A percentile compares a stretch with the other conserved stretches of the same genome.
Conservation (phyloP, 148 eudicot genomes). For the Chenopodium formosanum region DNA sequence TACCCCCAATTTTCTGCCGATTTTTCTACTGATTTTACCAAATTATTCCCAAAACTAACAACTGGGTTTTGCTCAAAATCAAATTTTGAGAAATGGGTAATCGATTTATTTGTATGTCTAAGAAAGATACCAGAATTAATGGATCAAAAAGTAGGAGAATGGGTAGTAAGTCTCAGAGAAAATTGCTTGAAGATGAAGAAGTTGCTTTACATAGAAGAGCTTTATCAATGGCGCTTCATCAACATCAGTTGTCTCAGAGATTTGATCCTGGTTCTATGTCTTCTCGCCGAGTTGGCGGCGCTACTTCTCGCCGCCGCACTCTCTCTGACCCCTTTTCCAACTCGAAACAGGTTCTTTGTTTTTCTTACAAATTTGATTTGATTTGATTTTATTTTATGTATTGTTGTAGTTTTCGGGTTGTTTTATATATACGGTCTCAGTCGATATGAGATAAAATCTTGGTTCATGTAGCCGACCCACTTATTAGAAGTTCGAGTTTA, state of each 20-base stretch:
- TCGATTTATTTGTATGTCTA: slow-evolving; percentile 61
- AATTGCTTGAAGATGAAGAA: slow-evolving; percentile 66
- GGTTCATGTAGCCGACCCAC: too few relatives aligned
- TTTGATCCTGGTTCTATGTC: slow-evolving; percentile 83
- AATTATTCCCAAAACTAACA: not conserved
- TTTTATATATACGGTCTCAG: too few relatives aligned
- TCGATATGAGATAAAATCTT: too few relatives aligned
- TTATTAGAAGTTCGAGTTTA: too few relatives aligned
- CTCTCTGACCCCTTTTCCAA: slow-evolving; percentile 49
- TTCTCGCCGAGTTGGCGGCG: slow-evolving; percentile 70
- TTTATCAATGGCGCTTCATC: slow-evolving; percentile 84
- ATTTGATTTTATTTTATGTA: not conserved
- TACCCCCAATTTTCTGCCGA: not conserved
- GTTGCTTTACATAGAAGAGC: slow-evolving; percentile 78
- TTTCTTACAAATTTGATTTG: not conserved
- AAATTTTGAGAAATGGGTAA: slow-evolving; percentile 56
- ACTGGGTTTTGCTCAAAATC: not conserved
- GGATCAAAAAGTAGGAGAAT: slow-evolving; percentile 51
- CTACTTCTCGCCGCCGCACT: slow-evolving; percentile 66
- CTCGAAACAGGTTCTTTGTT: slow-evolving; percentile 47
- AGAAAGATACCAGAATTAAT: slow-evolving; percentile 54
- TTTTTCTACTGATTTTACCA: not conserved
- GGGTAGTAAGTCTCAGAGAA: slow-evolving; percentile 56
- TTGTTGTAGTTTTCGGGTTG: not conserved
- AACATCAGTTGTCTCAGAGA: slow-evolving; percentile 84